These are phyloP conservation scores for Acanthochlamys bracteata DNA, from an alignment of 106 monocot genomes.

Conservation along the genomic window DNA sequence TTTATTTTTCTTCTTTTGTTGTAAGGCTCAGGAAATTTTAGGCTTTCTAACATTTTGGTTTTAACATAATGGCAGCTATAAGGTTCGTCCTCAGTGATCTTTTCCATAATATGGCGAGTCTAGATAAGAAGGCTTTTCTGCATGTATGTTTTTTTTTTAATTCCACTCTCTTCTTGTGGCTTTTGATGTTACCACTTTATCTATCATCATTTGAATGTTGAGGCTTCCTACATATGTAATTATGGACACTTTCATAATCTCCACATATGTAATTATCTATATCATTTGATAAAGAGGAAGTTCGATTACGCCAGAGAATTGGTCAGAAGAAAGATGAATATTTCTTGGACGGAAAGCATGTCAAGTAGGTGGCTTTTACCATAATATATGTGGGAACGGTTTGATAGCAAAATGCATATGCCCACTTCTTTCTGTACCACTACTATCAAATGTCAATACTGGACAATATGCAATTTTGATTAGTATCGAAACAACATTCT, in stretches of 20 bases:
- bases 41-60: background rate
- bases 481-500: no score
- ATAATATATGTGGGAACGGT: background rate
- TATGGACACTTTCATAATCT: constrained; percentile 23
- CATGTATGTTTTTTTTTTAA: constrained; percentile 51
- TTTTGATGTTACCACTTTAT: background rate
- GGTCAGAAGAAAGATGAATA: constrained; percentile 97
- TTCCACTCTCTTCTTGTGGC: background rate
- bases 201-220: background rate
- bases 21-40: no score
- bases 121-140: constrained; percentile 89
- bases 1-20: no score
- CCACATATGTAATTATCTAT: background rate
- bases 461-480: no score
- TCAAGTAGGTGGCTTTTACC: constrained; percentile 46
- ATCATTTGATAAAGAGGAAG: constrained; percentile 82
- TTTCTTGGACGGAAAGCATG: constrained; percentile 95
- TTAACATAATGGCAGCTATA: constrained; percentile 52
- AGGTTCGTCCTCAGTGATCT: constrained; percentile 96
- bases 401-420: background rate
- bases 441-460: background rate
- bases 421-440: background rate
- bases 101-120: constrained; percentile 81
- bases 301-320: constrained; percentile 73
- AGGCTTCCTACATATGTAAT: background rate